Evolutionary conservation across 2,329 filamentous ascomycete species (phyloP).

Genomic region (Stromatinia cepivora): DNA sequence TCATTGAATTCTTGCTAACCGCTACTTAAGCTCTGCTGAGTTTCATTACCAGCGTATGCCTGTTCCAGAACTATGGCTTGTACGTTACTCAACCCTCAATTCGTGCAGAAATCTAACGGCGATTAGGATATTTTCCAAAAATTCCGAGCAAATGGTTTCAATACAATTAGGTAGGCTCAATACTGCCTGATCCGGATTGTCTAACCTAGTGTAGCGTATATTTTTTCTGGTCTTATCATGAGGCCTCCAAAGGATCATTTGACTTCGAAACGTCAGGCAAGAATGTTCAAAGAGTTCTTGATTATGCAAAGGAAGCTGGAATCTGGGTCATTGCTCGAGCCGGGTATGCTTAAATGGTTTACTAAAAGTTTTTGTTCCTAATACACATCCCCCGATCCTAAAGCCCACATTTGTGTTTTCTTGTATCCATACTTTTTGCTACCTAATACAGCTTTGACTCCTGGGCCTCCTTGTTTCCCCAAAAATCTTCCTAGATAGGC

Average conservation of each 20-base stretch:
- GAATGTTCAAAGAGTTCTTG: conserved; percentile 52
- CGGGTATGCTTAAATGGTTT: conserved; percentile 37
- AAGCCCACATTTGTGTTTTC: neutral
- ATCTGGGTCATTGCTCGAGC: conserved; percentile 53
- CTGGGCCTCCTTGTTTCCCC: neutral
- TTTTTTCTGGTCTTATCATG: conserved; percentile 54
- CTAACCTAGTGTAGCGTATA: conserved; percentile 42
- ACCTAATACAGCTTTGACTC: neutral
- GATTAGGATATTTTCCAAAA: conserved; percentile 54
- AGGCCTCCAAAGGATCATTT: conserved; percentile 46
- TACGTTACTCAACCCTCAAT: conserved; percentile 28
- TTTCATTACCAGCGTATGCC: conserved; percentile 56
- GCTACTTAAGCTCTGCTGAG: conserved; percentile 41
- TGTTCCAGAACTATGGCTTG: conserved; percentile 53
- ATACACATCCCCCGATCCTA: neutral
- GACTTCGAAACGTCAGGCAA: conserved; percentile 54
- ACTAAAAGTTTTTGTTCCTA: neutral
- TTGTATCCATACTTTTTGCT: neutral
- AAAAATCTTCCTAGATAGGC: neutral
- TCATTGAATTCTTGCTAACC: neutral
- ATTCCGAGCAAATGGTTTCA: conserved; percentile 54
- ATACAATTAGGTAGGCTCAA: conserved; percentile 46
- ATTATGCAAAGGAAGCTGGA: conserved; percentile 52
- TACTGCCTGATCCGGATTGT: neutral
- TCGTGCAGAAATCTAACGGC: conserved; percentile 33